Conservation (phyloP, 2,329 filamentous ascomycete genomes). For the Ustulina deusta region DNA sequence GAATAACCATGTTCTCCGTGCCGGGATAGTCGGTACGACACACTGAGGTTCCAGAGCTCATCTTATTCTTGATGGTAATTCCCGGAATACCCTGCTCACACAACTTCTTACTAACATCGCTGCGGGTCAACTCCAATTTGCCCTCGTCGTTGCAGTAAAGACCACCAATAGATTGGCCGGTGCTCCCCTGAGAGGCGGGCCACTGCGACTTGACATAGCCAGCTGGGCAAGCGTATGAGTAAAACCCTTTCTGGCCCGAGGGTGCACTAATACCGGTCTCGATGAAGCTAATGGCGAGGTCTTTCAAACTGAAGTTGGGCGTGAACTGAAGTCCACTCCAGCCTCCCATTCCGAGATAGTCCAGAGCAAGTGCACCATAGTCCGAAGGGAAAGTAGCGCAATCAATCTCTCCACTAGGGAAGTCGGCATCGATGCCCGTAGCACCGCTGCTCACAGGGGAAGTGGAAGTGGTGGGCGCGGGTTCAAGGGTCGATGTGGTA, state of each 20-base stretch:
- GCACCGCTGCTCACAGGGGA: conserved; percentile 48
- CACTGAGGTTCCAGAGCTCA: conserved; percentile 74
- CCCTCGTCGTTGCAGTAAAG: conserved; percentile 80
- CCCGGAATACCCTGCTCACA: conserved; percentile 79
- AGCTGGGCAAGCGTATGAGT: conserved; percentile 92
- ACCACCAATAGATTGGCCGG: conserved; percentile 88
- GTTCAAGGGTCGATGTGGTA: conserved; percentile 40
- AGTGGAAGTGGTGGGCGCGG: conserved; percentile 48
- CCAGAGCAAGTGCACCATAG: conserved; percentile 80
- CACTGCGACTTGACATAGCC: conserved; percentile 95
- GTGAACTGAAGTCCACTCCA: conserved; percentile 83
- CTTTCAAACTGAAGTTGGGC: conserved; percentile 61
- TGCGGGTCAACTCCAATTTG: conserved; percentile 82
- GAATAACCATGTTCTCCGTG: conserved; percentile 87
- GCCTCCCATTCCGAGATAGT: conserved; percentile 77
- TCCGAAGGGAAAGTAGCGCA: conserved; percentile 81
- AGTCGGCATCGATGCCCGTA: conserved; percentile 72
- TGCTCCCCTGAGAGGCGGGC: conserved; percentile 80
- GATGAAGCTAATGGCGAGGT: conserved; percentile 72
- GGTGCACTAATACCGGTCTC: conserved; percentile 68
- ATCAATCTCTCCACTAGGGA: conserved; percentile 78
- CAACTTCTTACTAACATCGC: conserved; percentile 69
- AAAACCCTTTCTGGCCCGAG: conserved; percentile 75
- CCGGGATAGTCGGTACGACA: conserved; percentile 98
- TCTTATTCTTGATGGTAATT: conserved; percentile 80